phyloP scores from a whole-genome alignment of 2,329 filamentous ascomycete genomes.

The Annulohypoxylon truncatum region DNA sequence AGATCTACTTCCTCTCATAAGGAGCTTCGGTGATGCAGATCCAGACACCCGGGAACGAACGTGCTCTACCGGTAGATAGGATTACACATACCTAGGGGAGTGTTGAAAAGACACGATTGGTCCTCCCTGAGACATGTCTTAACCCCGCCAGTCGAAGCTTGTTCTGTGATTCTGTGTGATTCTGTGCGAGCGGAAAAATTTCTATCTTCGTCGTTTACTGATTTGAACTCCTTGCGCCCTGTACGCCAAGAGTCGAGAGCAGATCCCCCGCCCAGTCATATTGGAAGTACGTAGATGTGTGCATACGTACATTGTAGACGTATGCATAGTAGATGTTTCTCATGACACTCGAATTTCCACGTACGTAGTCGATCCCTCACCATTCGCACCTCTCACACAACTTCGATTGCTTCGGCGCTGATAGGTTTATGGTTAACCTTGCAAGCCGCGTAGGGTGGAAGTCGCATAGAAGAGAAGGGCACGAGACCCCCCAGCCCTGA shows the following conservation, averaged over 20 bases:
- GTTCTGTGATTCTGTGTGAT: not conserved
- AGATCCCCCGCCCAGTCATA: slow-evolving; percentile 23
- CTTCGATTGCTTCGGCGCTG: not conserved
- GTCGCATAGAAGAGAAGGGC: slow-evolving; percentile 10
- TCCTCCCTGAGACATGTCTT: slow-evolving; percentile 22
- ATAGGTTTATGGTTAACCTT: not conserved
- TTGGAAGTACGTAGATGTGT: not conserved
- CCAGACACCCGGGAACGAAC: slow-evolving; percentile 8
- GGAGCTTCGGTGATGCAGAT: slow-evolving; percentile 18
- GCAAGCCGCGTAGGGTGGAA: not conserved
- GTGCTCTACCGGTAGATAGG: slow-evolving; percentile 4
- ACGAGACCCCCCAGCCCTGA: slow-evolving; percentile 14
- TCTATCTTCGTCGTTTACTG: not conserved
- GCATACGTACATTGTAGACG: too few species aligned
- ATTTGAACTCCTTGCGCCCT: not conserved
- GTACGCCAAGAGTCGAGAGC: slow-evolving; percentile 22
- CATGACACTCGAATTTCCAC: not conserved
- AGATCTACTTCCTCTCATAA: slow-evolving; percentile 34
- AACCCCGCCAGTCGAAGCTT: not conserved
- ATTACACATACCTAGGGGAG: slow-evolving; percentile 10
- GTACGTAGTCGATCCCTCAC: slow-evolving; percentile 2
- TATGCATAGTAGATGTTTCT: not conserved
- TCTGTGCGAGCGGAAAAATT: not conserved
- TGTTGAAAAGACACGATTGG: slow-evolving; percentile 22
- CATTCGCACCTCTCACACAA: not conserved